Evolutionary conservation across 176 grass and related monocot genomes (phyloP).

Genomic region (Juncus effusus): DNA sequence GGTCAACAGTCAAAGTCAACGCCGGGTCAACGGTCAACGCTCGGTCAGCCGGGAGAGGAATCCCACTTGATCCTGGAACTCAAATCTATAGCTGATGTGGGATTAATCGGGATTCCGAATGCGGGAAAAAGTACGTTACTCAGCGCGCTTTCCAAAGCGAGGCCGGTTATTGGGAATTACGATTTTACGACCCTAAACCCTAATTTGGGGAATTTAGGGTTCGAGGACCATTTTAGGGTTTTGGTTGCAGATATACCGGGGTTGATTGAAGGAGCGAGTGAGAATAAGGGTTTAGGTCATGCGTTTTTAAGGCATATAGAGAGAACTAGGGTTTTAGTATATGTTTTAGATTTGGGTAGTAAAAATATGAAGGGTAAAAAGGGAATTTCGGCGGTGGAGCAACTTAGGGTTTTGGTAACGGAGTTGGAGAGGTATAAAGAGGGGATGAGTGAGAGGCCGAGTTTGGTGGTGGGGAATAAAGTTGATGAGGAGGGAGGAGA

Average conservation of each 20-base stretch:
- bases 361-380: constrained; percentile 41
- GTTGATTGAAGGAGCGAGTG: constrained; percentile 75
- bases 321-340: constrained; percentile 72
- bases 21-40: constrained; percentile 30
- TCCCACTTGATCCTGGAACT: constrained; percentile 69
- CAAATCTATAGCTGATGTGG: constrained; percentile 88
- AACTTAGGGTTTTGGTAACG: constrained; percentile 51
- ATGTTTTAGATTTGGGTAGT: constrained; percentile 66
- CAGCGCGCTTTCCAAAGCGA: constrained; percentile 63
- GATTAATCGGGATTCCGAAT: constrained; percentile 82
- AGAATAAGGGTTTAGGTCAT: constrained; percentile 81
- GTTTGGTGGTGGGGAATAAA: constrained; percentile 74
- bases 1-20: constrained; percentile 32
- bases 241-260: constrained; percentile 89
- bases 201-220: constrained; percentile 75
- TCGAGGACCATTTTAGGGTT: constrained; percentile 59
- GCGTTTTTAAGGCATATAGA: constrained; percentile 93
- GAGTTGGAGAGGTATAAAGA: constrained; percentile 77
- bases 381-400: constrained; percentile 74
- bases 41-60: constrained; percentile 53
- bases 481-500: constrained; percentile 80
- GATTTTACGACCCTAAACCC: constrained; percentile 79
- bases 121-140: constrained; percentile 84
- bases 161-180: constrained; percentile 60
- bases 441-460: constrained; percentile 63